Base-by-base conservation (phyloP, 163 green algal genomes). In the Scenedesmus sp. region DNA sequence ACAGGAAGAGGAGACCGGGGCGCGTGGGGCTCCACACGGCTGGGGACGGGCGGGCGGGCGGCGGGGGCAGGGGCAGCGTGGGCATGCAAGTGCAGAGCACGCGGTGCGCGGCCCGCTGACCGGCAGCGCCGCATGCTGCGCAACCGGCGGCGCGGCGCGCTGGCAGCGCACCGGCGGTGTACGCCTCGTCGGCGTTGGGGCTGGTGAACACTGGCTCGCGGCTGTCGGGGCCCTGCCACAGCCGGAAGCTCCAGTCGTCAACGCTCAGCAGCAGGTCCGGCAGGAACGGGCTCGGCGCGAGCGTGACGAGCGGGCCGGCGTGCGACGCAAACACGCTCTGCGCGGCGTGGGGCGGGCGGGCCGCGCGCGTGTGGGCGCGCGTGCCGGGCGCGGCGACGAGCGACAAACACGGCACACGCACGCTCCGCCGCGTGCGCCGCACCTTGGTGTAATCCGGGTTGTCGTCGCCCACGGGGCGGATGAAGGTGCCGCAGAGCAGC, bases 21-120 rank as follows among this genome's bases (percentile, higher is more conserved):
- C 92, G 88, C 9, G 84, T 93, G 48, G 92, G 92, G 77, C 89
- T 95, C 92, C 93, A 97, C 71, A 80, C 90, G 31, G 82, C 87
- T 91, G 73, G 15, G 20, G 10, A 60, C n/a, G n/a, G n/a, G n/a
- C n/a, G 36, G 15, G 56, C 39, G 26, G 63, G 10, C 42, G 73
- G 14, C n/a, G 63, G 22, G 34, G 36, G 70, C 36, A 57, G 14
- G 17, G 9, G 10, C 50, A 75, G 15, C 15, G 28, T 26, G 34
- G 42, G 50, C 3, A 22, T 60, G 50, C 45, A 60, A 22, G 15
- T 34, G 14, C n/a, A 31, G n/a, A n/a, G n/a, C n/a, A n/a, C n/a
- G n/a, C n/a, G n/a, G n/a, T n/a, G n/a, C n/a, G n/a, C n/a, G n/a
- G n/a, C n/a, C n/a, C n/a, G n/a, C n/a, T n/a, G n/a, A n/a, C n/a